Evolutionary conservation across 2,329 filamentous ascomycete species (phyloP), one percentile per base, ranked within the genome.

Genomic region (Monosporascus sp.): DNA sequence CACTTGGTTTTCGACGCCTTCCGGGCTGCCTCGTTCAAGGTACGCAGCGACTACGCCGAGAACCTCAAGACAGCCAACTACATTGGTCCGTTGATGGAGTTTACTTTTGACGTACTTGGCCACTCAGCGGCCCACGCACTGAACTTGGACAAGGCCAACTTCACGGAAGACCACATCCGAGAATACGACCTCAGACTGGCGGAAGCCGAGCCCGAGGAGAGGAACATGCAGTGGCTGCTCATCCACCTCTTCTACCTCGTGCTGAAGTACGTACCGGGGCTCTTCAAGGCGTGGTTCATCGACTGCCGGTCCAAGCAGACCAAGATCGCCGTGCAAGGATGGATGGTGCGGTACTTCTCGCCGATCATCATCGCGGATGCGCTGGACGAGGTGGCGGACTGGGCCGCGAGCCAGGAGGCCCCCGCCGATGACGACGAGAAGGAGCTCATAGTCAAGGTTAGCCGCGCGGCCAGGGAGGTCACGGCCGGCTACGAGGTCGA

Each of bases 1-100:
- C 83, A 89, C 58, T 77, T 97, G 1, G 79, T 97, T 0, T 97
- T 96, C 65, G 91, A 96, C 61, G 87, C 93, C 45, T 95, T 93
- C 65, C 76, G 78, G 18, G 83, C 85, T 20, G 85, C 91, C 14
- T 90, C 92, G 0, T 87, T 89, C 68, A 90, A 91, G 62, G 84
- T 97, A 17, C 88, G 91, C 60, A 84, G 82, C 54, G 86, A 92
- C 63, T 97, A 97, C 64, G 81, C 84, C 0, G 82, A 90, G 24
- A 84, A 88, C 54, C 80, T 99, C 52, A 94, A 91, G 67, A 80
- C 87, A 26, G 85, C 86, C 15, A 80, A 85, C 11, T 86, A 86
- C 52, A 72, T 96, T 0, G 71, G 74, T 0, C 83, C 86, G 1
- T 72, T 99, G 1, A 74, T 97, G 26, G 79, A 88, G 48, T 91